Percentiles rank a stretch among this genome's conserved stretches.
Evolutionary conservation across 2,329 filamentous ascomycete genomes (phyloP).

Genomic region (Diaporthe sp.): DNA sequence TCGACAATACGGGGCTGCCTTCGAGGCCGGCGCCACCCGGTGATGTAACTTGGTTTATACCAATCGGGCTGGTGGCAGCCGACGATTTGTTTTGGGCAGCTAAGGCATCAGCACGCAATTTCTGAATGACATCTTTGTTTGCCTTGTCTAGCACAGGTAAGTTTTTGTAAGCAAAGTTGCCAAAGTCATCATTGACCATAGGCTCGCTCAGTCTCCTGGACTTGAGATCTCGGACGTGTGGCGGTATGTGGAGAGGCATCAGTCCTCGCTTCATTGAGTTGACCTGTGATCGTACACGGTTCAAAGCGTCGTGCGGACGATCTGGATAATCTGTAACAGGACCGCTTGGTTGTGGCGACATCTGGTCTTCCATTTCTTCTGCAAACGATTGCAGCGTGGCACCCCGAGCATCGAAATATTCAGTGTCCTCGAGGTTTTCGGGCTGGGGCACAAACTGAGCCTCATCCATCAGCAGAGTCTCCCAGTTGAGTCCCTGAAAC

Average conservation of each 20-base stretch:
- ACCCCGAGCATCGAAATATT: slow-evolving; percentile 95
- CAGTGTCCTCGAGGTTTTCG: slow-evolving; percentile 96
- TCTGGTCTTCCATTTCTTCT: slow-evolving; percentile 93
- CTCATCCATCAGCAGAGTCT: slow-evolving; percentile 91
- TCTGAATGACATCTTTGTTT: slow-evolving; percentile 98
- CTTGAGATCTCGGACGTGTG: slow-evolving; percentile 93
- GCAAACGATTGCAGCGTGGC: slow-evolving; percentile 93
- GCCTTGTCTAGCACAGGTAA: slow-evolving; percentile 96
- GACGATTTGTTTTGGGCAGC: slow-evolving; percentile 72
- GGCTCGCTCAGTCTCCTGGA: slow-evolving; percentile 92
- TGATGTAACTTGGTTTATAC: slow-evolving; percentile 62
- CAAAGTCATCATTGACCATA: slow-evolving; percentile 91
- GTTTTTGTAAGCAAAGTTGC: slow-evolving; percentile 97
- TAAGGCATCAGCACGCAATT: slow-evolving; percentile 91
- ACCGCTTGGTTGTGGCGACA: slow-evolving; percentile 78
- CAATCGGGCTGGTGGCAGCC: slow-evolving; percentile 58
- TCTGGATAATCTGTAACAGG: slow-evolving; percentile 85
- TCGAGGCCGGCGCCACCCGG: slow-evolving; percentile 78
- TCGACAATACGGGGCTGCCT: slow-evolving; percentile 85
- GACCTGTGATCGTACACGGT: slow-evolving; percentile 88
- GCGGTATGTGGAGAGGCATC: slow-evolving; percentile 96
- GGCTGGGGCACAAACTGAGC: slow-evolving; percentile 94
- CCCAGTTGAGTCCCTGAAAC: slow-evolving; percentile 92
- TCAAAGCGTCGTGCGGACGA: slow-evolving; percentile 93
- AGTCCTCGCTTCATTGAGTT: slow-evolving; percentile 90